Base-by-base conservation (phyloP, 2,329 filamentous ascomycete species). In the Claviceps pusilla region DNA sequence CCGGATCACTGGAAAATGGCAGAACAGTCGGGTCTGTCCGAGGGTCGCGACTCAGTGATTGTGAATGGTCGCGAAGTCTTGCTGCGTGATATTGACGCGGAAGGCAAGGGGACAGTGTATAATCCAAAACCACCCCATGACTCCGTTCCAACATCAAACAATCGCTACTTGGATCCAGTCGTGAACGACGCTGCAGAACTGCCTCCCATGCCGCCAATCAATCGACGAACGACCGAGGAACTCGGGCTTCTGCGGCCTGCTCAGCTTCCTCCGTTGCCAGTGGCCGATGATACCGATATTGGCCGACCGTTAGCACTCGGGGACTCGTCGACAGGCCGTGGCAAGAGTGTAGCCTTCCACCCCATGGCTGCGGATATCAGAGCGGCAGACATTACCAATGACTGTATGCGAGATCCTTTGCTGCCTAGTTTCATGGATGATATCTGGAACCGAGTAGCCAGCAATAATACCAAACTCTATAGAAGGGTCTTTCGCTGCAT, bases 391-490 rank as follows among this genome's bases (percentile, higher is more conserved):
- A 79, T 98, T 31, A 82, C 88, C 58, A 87, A 90, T 61, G 87
- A 97, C 66, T 97, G 91, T 70, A 98, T 98, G 89, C 80, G 78
- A 16, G 93, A 98, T 68, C 93, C 94, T 0, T 71, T 98, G 45
- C 83, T 84, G 55, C 78, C 88, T 53, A 73, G 77, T 1, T 98
- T 98, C 69, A 87, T 88, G 65, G 80, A 93, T 48, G 87, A 95
- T 58, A 83, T 88, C 1, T 98, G 94, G 94, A 83, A 85, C 59
- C 78, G 82, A 19, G 83, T 89, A 53, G 93, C 93, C 0, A 83
- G 86, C 58, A 97, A 97, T 73, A 98, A 98, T 67, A 98, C 93
- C 3, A 91, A 89, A 65, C 79, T 98, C 50, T 98, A 87, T 71
- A 86, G 93, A 37, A 82, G 86, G 57, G 91, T 98, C 9, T 98